Evolutionary conservation across 257 asterid genomes (phyloP).

Genomic region (Solanum peruvianum): DNA sequence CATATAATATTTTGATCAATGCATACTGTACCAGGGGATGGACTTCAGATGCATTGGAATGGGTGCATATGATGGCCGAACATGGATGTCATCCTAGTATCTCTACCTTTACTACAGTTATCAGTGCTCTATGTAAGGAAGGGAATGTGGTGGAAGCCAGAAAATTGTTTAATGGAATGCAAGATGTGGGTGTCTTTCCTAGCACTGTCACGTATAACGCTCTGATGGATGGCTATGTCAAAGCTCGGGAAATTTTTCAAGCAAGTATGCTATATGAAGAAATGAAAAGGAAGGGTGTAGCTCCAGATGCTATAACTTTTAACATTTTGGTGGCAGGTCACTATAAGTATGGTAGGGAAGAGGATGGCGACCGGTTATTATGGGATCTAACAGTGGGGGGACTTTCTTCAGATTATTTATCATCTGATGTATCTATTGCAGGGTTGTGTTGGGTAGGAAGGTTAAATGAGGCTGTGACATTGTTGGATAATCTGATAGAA

Average conservation of each 20-base stretch:
- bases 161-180: slow-evolving; percentile 48
- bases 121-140: slow-evolving; percentile 69
- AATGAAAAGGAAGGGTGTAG: slow-evolving; percentile 55
- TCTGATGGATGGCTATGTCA: slow-evolving; percentile 85
- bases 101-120: slow-evolving; percentile 50
- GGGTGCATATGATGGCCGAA: slow-evolving; percentile 61
- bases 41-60: slow-evolving; percentile 43
- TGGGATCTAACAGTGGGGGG: slow-evolving; percentile 34
- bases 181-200: slow-evolving; percentile 48
- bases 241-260: slow-evolving; percentile 53
- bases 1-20: slow-evolving; percentile 70
- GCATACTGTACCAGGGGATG: slow-evolving; percentile 70
- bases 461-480: slow-evolving; percentile 56
- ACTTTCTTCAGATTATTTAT: slow-evolving; percentile 27
- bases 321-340: slow-evolving; percentile 77
- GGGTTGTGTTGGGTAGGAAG: slow-evolving; percentile 76
- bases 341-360: slow-evolving; percentile 63
- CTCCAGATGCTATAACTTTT: slow-evolving; percentile 66
- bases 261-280: slow-evolving; percentile 62
- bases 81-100: slow-evolving; percentile 52
- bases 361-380: slow-evolving; percentile 30
- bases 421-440: slow-evolving; percentile 45
- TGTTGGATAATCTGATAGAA: slow-evolving; percentile 55
- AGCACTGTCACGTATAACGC: slow-evolving; percentile 39
- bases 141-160: slow-evolving; percentile 72